Evolutionary conservation across 352 stramenopile genomes (phyloP), one percentile per base, ranked within the genome.

Genomic region (Phytophthora fragariaefolia): DNA sequence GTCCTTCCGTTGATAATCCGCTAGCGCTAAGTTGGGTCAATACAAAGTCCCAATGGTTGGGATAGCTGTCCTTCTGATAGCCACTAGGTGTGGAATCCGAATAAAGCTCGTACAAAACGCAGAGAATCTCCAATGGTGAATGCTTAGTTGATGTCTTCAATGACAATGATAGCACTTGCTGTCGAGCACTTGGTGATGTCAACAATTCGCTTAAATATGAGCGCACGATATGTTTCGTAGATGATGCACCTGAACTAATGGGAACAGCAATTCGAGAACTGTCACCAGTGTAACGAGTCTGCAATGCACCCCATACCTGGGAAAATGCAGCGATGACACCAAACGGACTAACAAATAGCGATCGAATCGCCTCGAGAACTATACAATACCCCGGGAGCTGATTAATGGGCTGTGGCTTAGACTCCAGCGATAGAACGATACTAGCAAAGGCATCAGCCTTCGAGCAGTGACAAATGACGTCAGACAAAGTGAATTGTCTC

Each of bases 391-490:
- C 77, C 12, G 66, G 63, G 4, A 78, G 24, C 2, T 73, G 38
- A n/a, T n/a, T 7, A 9, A 40, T 36, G 15, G 12, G 13, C 40
- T 27, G 18, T 22, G 45, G 57, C 26, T 48, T 60, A 24, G 20
- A 22, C 18, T 46, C 42, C 18, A 22, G 15, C 5, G 53, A 23
- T 18, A 65, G 6, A 15, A 56, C 13, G 46, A 66, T 52, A 27
- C 55, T 50, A 42, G 52, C 54, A 46, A 82, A 84, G 8, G 34
- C 40, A 46, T 87, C 78, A 4, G 54, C 65, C 40, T 69, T 79
- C 13, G 69, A 71, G 12, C 78, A 87, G 17, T 84, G 67, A 6
- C 26, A 20, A 20, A 87, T 64, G 18, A 59, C 60, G 4, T 83
- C 70, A 48, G 36, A 4, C 4, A 79, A 18, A 1, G 49, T 54